Percentiles rank a stretch among this genome's conserved stretches.
phyloP scores from a whole-genome alignment of 1,139 yeast genomes.

The Blastobotrys capitulatus region DNA sequence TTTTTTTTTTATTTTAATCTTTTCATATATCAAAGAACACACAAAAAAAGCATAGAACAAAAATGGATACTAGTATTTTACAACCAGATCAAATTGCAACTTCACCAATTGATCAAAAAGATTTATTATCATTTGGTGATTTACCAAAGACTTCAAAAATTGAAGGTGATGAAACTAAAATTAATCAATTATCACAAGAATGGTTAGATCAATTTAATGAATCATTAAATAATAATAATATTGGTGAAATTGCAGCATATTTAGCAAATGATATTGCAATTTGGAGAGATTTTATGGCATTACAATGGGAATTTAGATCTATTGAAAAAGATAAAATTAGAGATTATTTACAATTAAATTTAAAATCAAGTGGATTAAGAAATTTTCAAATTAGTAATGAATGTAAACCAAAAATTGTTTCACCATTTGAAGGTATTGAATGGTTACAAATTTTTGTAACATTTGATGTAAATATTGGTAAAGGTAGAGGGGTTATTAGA shows the following conservation, averaged over 20 bases:
- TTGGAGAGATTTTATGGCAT: conserved; percentile 24
- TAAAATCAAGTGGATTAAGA: neutral
- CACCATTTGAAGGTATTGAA: conserved; percentile 8
- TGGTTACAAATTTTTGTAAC: conserved; percentile 32
- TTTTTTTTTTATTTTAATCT: too few species aligned
- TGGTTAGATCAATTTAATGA: conserved; percentile 15
- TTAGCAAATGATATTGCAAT: conserved; percentile 14
- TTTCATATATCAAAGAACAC: neutral
- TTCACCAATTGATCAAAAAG: neutral
- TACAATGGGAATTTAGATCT: conserved; percentile 13
- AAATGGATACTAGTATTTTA: neutral
- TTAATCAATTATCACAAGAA: conserved; percentile 7
- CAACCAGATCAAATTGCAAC: neutral
- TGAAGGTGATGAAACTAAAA: conserved; percentile 6
- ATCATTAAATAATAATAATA: conserved; percentile 14
- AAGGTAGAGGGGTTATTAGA: conserved; percentile 35
- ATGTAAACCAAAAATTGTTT: conserved; percentile 1
- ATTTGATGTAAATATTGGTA: conserved; percentile 33
- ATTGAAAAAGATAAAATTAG: neutral
- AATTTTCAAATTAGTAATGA: conserved; percentile 2
- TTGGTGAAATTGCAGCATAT: conserved; percentile 15
- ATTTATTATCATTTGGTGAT: neutral
- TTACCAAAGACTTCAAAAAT: neutral
- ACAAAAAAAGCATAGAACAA: neutral
- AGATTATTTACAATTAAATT: neutral